phyloP scores from a whole-genome alignment of 2,329 filamentous ascomycete genomes.

The Byssoonygena ceratinophila region DNA sequence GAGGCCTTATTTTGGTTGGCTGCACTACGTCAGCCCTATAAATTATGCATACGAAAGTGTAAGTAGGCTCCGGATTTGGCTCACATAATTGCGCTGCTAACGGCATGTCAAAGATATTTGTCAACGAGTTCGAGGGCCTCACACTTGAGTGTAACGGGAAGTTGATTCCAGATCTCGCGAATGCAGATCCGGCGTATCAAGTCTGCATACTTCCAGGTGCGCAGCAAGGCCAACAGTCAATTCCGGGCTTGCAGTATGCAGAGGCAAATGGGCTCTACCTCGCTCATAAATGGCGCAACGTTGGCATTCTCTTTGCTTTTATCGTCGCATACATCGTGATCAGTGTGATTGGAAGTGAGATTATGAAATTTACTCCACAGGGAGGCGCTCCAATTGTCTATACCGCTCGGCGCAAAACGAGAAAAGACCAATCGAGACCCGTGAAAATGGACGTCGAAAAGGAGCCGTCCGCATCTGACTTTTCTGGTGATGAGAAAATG shows the following conservation, averaged over 20 bases:
- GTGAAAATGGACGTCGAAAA: slow-evolving; percentile 26
- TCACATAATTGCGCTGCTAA: too few relatives aligned
- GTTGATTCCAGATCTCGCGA: slow-evolving; percentile 37
- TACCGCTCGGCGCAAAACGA: slow-evolving; percentile 30
- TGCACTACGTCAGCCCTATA: too few relatives aligned
- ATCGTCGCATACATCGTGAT: slow-evolving; percentile 47
- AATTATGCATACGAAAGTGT: too few relatives aligned
- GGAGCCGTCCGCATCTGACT: too few relatives aligned
- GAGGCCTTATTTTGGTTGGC: too few relatives aligned
- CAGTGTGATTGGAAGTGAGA: slow-evolving; percentile 35
- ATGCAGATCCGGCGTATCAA: slow-evolving; percentile 33
- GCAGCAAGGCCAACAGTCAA: slow-evolving; percentile 40
- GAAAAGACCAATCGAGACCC: slow-evolving; percentile 33
- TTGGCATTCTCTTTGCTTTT: slow-evolving; percentile 58
- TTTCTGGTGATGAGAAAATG: too few relatives aligned
- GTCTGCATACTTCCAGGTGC: slow-evolving; percentile 59
- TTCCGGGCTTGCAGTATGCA: slow-evolving; percentile 52
- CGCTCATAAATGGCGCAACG: slow-evolving; percentile 56
- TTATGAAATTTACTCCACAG: slow-evolving; percentile 34
- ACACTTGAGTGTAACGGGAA: slow-evolving; percentile 44
- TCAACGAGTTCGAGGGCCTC: slow-evolving; percentile 68
- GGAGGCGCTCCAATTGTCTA: too few relatives aligned
- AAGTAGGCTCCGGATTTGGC: too few relatives aligned
- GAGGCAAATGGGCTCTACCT: too few relatives aligned
- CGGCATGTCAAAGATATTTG: too few relatives aligned